Percentiles rank a stretch among this genome's conserved stretches.
phyloP scores from a whole-genome alignment of 1,284 basidiomycete species.

The Limonomyces culmigenus region DNA sequence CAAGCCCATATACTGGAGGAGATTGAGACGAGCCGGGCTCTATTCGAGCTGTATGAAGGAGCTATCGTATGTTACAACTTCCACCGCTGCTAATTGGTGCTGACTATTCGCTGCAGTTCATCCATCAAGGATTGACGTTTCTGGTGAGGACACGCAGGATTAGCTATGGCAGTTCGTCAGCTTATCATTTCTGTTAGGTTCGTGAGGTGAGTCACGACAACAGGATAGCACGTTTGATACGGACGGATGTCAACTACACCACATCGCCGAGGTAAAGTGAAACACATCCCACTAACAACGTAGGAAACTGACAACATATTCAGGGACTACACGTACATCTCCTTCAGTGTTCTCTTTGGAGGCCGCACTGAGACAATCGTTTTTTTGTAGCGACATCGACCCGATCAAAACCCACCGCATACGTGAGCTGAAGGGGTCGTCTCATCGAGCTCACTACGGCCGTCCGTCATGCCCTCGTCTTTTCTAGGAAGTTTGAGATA shows the following conservation, averaged over 20 bases:
- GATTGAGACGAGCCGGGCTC: conserved; percentile 69
- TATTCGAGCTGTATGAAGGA: conserved; percentile 78
- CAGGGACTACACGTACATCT: conserved; percentile 59
- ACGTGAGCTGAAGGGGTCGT: conserved; percentile 44
- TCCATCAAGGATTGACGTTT: conserved; percentile 69
- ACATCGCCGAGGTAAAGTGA: conserved; percentile 56
- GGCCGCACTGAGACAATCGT: background rate
- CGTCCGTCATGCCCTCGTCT: conserved; percentile 21
- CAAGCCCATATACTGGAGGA: conserved; percentile 56
- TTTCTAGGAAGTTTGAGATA: conserved; percentile 1
- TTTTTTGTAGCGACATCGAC: conserved; percentile 46
- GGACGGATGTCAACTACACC: conserved; percentile 70
- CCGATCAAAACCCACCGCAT: conserved; percentile 68
- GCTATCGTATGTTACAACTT: conserved; percentile 35
- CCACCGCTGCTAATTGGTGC: background rate
- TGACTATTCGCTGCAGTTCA: conserved; percentile 29
- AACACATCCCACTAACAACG: conserved; percentile 1
- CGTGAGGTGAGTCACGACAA: conserved; percentile 72
- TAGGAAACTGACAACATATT: conserved; percentile 3
- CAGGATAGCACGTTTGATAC: conserved; percentile 53
- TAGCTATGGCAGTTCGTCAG: conserved; percentile 1
- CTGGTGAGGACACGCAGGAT: conserved; percentile 33
- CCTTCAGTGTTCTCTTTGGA: background rate
- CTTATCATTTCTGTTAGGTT: conserved; percentile 30
- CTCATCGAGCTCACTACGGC: conserved; percentile 56